Conservation (phyloP, 2,329 filamentous ascomycete species). For the Aspergillus sojae region DNA sequence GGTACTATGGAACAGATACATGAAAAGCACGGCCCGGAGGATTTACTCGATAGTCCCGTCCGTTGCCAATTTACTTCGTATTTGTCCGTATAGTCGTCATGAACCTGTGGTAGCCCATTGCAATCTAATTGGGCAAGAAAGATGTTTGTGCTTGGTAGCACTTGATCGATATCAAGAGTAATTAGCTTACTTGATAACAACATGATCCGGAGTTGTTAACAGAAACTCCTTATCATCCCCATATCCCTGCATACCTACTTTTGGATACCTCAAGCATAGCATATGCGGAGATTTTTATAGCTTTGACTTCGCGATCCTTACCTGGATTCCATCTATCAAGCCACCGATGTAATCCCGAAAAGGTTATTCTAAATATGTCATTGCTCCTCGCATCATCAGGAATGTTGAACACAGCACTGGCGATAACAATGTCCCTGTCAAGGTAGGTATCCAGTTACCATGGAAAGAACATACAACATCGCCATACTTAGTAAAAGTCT, state of each 20-base stretch:
- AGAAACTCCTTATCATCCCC: too few species aligned
- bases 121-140: background rate
- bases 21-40: constrained; percentile 1
- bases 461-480: too few species aligned
- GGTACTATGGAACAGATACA: background rate
- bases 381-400: background rate
- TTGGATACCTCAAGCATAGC: background rate
- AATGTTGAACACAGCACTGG: background rate
- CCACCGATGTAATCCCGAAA: background rate
- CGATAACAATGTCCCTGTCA: background rate
- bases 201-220: too few species aligned
- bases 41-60: background rate
- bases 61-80: background rate
- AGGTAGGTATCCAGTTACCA: too few species aligned
- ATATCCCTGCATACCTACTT: background rate
- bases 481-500: too few species aligned
- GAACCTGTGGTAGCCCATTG: background rate
- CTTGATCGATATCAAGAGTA: too few species aligned
- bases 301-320: background rate
- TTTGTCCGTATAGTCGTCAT: background rate
- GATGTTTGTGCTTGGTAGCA: background rate
- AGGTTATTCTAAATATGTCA: background rate
- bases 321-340: background rate
- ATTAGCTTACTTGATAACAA: too few species aligned
- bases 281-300: background rate